Conservation (phyloP, 345 rosid genomes). For the Eucalyptus albens region DNA sequence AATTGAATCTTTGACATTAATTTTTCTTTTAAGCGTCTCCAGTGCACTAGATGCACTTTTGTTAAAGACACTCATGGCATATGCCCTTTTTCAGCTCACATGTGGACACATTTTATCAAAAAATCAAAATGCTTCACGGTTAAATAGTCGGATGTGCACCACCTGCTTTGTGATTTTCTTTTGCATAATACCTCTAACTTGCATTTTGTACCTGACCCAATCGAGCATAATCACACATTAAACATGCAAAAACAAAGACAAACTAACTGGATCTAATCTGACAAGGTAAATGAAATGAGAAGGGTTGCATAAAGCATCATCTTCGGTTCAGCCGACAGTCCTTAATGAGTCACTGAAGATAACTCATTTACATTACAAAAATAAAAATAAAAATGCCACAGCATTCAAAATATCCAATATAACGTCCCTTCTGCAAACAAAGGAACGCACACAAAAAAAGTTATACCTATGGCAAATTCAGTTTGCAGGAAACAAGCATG, state of each 20-base stretch:
- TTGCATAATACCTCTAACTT: too few relatives aligned
- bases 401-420: not conserved
- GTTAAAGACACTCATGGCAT: not conserved
- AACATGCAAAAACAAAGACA: not conserved
- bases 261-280: not conserved
- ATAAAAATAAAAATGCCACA: not conserved
- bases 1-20: not conserved
- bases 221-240: not conserved
- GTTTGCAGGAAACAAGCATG: conserved; percentile 45
- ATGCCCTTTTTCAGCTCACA: not conserved
- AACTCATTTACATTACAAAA: not conserved
- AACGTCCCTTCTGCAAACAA: not conserved
- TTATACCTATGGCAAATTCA: not conserved
- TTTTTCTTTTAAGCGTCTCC: not conserved
- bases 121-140: not conserved
- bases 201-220: not conserved
- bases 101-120: not conserved
- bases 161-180: too few relatives aligned
- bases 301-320: not conserved
- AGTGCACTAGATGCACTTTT: not conserved
- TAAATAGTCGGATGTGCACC: not conserved
- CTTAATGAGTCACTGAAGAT: not conserved
- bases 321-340: not conserved
- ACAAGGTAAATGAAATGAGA: not conserved
- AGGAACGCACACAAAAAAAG: not conserved